Evolutionary conservation across 345 rosid genomes (phyloP).

Genomic region (Carallia pectinifolia): DNA sequence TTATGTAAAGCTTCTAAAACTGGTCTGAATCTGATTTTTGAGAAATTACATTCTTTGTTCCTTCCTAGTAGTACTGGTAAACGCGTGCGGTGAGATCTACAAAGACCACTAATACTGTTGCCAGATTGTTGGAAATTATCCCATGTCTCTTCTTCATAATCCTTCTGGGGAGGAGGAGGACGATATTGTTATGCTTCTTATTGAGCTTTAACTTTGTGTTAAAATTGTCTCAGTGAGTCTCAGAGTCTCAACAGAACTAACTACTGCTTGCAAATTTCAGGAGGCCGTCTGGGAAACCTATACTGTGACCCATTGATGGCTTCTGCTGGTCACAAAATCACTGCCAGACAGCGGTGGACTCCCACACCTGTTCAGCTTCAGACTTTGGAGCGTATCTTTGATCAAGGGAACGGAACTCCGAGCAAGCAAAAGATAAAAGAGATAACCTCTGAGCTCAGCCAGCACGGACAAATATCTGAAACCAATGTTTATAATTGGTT

Average conservation of each 20-base stretch:
- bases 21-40: no score
- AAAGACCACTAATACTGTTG: neutral
- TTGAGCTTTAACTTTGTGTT: neutral
- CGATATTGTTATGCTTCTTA: neutral
- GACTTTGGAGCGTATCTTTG: slow-evolving; percentile 81
- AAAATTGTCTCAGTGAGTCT: no score
- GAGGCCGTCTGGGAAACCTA: slow-evolving; percentile 68
- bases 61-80: no score
- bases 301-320: slow-evolving; percentile 67
- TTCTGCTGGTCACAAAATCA: slow-evolving; percentile 72
- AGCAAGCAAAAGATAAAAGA: slow-evolving; percentile 97
- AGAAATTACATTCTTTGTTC: no score
- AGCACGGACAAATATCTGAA: slow-evolving; percentile 91
- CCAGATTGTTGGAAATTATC: neutral
- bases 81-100: no score
- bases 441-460: slow-evolving; percentile 84
- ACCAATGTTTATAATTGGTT: slow-evolving; percentile 96
- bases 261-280: slow-evolving; percentile 31
- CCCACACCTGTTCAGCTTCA: slow-evolving; percentile 93
- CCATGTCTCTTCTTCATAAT: neutral
- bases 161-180: neutral
- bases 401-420: slow-evolving; percentile 95
- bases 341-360: slow-evolving; percentile 97
- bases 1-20: no score
- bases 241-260: no score